Percentiles rank a stretch among this genome's conserved stretches.
Conservation (phyloP, 805 yeast species). For the Metschnikowia gruessii region DNA sequence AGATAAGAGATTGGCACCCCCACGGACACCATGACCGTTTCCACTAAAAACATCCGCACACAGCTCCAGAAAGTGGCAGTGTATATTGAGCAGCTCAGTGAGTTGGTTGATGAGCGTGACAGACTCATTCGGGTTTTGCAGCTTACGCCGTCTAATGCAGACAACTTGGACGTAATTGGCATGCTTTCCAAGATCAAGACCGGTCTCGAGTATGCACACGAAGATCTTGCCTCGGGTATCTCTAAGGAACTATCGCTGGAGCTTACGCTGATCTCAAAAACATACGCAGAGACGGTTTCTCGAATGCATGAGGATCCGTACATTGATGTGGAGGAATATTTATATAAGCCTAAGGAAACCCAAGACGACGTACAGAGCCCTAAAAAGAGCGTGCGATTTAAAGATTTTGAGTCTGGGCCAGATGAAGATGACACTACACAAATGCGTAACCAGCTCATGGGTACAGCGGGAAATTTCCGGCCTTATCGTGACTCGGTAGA, state of each 20-base stretch:
- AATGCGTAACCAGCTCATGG: slow-evolving; percentile 34
- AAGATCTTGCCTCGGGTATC: slow-evolving; percentile 22
- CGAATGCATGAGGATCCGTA: slow-evolving; percentile 26
- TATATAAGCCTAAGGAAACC: slow-evolving; percentile 15
- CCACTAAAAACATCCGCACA: slow-evolving; percentile 22
- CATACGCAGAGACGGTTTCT: slow-evolving; percentile 21
- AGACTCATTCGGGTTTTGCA: slow-evolving; percentile 28
- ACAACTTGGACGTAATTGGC: slow-evolving; percentile 35
- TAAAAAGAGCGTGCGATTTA: slow-evolving; percentile 38
- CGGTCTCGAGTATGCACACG: slow-evolving; percentile 28
- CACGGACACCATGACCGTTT: slow-evolving; percentile 12
- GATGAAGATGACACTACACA: slow-evolving; percentile 24
- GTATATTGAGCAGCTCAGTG: slow-evolving; percentile 29
- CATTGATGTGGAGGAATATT: slow-evolving; percentile 33
- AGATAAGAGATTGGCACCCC: background rate
- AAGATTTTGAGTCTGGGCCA: slow-evolving; percentile 26
- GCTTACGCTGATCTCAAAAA: slow-evolving; percentile 5
- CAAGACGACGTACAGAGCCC: slow-evolving; percentile 8
- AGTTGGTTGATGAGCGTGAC: slow-evolving; percentile 34
- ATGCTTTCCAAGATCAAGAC: slow-evolving; percentile 28
- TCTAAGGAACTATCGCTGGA: slow-evolving; percentile 4
- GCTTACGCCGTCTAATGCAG: slow-evolving; percentile 39
- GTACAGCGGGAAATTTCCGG: slow-evolving; percentile 28
- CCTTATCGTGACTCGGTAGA: slow-evolving; percentile 33
- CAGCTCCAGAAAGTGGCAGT: slow-evolving; percentile 20